Evolutionary conservation across 441 rosid genomes (phyloP).

Genomic region (Populus hybrid): DNA sequence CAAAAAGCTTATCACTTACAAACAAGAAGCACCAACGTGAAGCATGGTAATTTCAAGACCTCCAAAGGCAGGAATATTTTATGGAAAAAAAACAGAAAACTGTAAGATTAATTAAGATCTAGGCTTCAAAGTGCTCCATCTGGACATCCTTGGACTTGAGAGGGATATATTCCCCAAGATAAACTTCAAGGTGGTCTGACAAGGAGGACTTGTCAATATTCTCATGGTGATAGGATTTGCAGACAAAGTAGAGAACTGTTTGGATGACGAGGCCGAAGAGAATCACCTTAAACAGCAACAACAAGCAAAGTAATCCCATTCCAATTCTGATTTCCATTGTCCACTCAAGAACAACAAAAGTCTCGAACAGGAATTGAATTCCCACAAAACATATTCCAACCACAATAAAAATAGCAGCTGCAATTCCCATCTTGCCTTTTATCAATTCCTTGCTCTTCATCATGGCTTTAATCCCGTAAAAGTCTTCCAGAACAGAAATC

Average conservation of each 20-base stretch:
- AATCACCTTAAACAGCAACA: constrained; percentile 17
- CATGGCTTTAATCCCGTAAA: constrained; percentile 27
- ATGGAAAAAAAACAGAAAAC: neutral
- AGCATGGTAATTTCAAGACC: neutral
- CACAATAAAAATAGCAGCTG: constrained; percentile 12
- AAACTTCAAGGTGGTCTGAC: constrained; percentile 33
- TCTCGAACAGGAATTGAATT: constrained; percentile 2
- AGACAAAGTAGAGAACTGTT: constrained; percentile 34
- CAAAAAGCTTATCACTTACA: neutral
- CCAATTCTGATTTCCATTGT: neutral
- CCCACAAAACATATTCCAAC: neutral
- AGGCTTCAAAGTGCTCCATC: constrained; percentile 18
- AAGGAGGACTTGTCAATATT: constrained; percentile 27
- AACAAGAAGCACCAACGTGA: neutral
- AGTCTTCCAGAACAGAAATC: constrained; percentile 31
- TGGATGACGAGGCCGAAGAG: constrained; percentile 29
- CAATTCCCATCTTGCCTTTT: constrained; percentile 25
- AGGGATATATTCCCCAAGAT: constrained; percentile 19
- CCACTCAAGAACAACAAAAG: constrained; percentile 14
- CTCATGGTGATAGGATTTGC: constrained; percentile 39
- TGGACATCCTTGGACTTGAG: constrained; percentile 26
- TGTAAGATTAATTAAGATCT: neutral
- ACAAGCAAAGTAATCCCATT: constrained; percentile 17
- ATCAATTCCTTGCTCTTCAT: constrained; percentile 28
- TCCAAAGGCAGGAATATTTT: too few species aligned